A percentile compares a stretch with the other conserved stretches of the same genome.
These are phyloP conservation scores for Corinectria fuckeliana DNA, from an alignment of 2,329 filamentous ascomycete genomes.

Conservation along the genomic window DNA sequence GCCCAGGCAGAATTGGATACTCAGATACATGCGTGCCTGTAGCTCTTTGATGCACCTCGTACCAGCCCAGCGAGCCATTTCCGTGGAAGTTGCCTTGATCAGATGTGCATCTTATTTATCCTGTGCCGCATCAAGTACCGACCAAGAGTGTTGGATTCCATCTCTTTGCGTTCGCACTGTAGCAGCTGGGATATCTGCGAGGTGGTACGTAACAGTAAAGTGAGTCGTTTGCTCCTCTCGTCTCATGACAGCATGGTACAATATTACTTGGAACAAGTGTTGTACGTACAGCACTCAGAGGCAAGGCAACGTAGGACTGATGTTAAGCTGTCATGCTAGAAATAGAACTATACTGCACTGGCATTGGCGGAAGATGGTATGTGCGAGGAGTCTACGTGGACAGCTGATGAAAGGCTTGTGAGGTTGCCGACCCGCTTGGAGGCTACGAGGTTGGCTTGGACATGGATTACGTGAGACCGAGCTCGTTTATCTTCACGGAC, in stretches of 20 bases:
- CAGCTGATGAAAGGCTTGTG: not conserved
- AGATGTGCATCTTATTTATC: slow-evolving; percentile 39
- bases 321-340: not conserved
- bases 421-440: not conserved
- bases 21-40: slow-evolving; percentile 44
- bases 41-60: slow-evolving; percentile 44
- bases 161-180: slow-evolving; percentile 38
- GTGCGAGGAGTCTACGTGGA: not conserved
- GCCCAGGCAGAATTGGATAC: no score
- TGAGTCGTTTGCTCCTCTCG: slow-evolving; percentile 36
- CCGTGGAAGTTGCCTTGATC: slow-evolving; percentile 45
- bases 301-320: not conserved
- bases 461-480: no score
- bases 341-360: slow-evolving; percentile 3
- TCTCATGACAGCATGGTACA: slow-evolving; percentile 39
- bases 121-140: slow-evolving; percentile 38
- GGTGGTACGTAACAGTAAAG: slow-evolving; percentile 45
- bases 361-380: slow-evolving; percentile 4
- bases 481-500: no score
- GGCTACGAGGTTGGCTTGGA: slow-evolving; percentile 7
- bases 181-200: slow-evolving; percentile 35
- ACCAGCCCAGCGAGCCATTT: slow-evolving; percentile 44
- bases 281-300: not conserved
- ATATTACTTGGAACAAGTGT: slow-evolving; percentile 23
- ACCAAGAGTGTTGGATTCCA: slow-evolving; percentile 27